Percentiles rank a stretch among this genome's conserved stretches.
Evolutionary conservation across 2,329 filamentous ascomycete genomes (phyloP).

Genomic region (Endoconidiophora polonica): DNA sequence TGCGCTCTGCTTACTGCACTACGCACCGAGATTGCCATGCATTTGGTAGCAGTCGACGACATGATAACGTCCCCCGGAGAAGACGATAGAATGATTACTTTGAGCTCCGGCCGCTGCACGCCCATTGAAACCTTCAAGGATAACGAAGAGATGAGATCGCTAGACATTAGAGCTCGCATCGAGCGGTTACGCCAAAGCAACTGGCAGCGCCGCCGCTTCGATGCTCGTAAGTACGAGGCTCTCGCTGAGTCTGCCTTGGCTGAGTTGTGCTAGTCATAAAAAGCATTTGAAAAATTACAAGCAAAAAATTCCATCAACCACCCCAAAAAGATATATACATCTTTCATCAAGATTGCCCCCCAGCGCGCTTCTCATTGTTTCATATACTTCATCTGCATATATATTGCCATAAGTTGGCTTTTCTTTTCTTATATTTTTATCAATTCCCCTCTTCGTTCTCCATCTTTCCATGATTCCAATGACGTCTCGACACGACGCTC

Average conservation of each 20-base stretch:
- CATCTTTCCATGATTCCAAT: slow-evolving; percentile 1
- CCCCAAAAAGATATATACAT: background rate
- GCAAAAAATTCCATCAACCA: background rate
- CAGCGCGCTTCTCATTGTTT: background rate
- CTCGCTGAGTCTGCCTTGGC: slow-evolving; percentile 34
- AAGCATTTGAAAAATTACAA: slow-evolving; percentile 14
- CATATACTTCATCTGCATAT: background rate
- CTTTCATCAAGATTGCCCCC: background rate
- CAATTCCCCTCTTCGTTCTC: background rate
- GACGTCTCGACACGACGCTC: slow-evolving; percentile 3
- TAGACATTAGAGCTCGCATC: slow-evolving; percentile 34
- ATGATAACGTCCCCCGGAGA: slow-evolving; percentile 19
- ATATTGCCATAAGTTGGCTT: slow-evolving; percentile 1
- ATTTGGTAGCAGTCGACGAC: slow-evolving; percentile 29
- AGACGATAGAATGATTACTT: slow-evolving; percentile 12
- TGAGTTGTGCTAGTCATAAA: slow-evolving; percentile 23
- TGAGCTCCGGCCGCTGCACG: slow-evolving; percentile 8
- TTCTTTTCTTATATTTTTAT: slow-evolving; percentile 1
- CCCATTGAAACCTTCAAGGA: slow-evolving; percentile 15
- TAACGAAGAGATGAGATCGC: slow-evolving; percentile 22
- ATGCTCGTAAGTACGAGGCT: slow-evolving; percentile 34
- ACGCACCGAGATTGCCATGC: slow-evolving; percentile 30
- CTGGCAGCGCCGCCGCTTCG: slow-evolving; percentile 40
- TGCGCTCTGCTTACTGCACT: slow-evolving; percentile 31
- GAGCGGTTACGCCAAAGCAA: slow-evolving; percentile 36